These are phyloP conservation scores for Mucor plumbeus DNA, from an alignment of 371 early-diverging fungal genomes.

Conservation along the genomic window DNA sequence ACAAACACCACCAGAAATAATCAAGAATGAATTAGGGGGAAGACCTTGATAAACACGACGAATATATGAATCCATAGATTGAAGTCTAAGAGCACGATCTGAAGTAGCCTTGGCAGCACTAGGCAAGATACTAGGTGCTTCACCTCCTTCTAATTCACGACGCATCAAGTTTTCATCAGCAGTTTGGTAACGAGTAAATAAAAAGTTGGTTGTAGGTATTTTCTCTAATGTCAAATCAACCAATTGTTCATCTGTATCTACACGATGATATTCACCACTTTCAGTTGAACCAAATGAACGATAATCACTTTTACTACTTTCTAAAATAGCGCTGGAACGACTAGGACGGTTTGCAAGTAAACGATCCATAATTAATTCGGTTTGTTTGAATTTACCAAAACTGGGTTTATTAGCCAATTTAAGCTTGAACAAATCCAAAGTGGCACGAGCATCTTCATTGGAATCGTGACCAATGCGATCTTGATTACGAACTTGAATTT, in stretches of 20 bases:
- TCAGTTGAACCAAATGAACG: conserved; percentile 28
- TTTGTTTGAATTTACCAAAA: conserved; percentile 55
- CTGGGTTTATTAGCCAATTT: conserved; percentile 55
- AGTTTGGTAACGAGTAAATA: conserved; percentile 34
- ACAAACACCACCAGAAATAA: conserved; percentile 58
- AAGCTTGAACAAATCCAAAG: conserved; percentile 72
- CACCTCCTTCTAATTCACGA: background rate
- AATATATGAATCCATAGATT: conserved; percentile 46
- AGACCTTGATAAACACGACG: conserved; percentile 41
- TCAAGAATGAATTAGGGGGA: conserved; percentile 51
- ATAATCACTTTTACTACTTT: conserved; percentile 28
- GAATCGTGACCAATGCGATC: conserved; percentile 74
- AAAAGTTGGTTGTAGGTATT: conserved; percentile 31
- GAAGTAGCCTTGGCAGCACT: conserved; percentile 8
- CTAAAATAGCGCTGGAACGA: conserved; percentile 50
- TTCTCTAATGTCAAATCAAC: conserved; percentile 33
- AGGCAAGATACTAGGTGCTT: conserved; percentile 15
- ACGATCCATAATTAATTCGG: conserved; percentile 59
- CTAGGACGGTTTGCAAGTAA: conserved; percentile 45
- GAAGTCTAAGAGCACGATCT: conserved; percentile 17
- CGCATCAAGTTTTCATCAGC: conserved; percentile 7
- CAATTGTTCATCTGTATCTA: conserved; percentile 34
- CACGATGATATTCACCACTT: conserved; percentile 33
- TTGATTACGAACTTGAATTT: conserved; percentile 60
- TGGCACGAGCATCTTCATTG: conserved; percentile 77